Evolutionary conservation across 495 filamentous ascomycete genomes (phyloP), one percentile per base, ranked within the genome.

Genomic region (Neurospora cerealis): DNA sequence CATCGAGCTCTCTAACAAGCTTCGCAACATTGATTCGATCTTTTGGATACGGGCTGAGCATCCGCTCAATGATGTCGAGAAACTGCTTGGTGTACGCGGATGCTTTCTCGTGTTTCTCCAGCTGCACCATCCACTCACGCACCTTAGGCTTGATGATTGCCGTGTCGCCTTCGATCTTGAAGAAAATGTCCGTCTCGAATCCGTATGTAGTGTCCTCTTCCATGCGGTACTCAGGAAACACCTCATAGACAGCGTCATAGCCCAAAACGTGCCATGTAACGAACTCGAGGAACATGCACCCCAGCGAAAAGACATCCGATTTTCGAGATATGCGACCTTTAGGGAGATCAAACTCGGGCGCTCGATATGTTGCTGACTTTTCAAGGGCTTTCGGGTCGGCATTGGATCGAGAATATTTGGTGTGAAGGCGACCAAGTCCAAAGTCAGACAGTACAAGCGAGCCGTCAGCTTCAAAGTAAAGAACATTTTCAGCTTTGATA

Each of bases 251-350:
- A 1, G 37, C 54, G 3, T 70, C 37, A 6, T 40, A 48, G 28
- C 71, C 73, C 13, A 69, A 6, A 19, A 75, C 5, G 21, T 69
- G 37, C 73, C 73, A 75, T 1, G 73, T 75, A 4, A 75, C 28
- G n/a, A 44, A 69, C 62, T 75, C 73, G 8, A 75, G 70, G 11
- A 34, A 69, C 32, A 72, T 36, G 62, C 73, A 75, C 2, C 70
- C 73, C 19, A 75, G 2, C n/a, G 70, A 72, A 54, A 72, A 75
- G 1, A 75, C 38, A 37, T 75, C 73, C n/a, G 60, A 39, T 10
- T 13, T 13, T 8, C 39, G 60, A 4, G 73, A 75, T 32, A 75
- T 69, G 7, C 15, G 8, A 6, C 60, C 70, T 0, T 21, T 10
- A 4, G 4, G 0, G 2, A 75, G 34, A 24, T 75, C 73, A n/a